Evolutionary conservation across 1,284 basidiomycete species (phyloP), one percentile per base, ranked within the genome.

Genomic region (Tylopilus sp.): DNA sequence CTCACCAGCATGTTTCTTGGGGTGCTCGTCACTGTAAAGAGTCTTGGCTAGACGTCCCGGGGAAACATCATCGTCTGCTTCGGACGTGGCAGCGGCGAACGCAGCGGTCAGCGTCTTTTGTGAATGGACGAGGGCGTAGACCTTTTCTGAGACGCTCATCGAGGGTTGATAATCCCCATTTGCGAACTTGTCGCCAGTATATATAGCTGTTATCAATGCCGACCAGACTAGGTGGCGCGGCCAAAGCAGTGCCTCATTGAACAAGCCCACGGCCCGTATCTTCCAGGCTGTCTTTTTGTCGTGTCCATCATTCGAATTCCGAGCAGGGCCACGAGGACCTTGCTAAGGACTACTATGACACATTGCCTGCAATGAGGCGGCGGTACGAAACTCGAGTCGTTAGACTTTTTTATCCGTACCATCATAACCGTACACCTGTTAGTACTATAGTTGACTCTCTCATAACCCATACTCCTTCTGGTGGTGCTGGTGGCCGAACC

Each of bases 81-180:
- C 41, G 11, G 39, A 48, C n/a, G 56, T 50, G 18, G 49, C 51
- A 29, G 52, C 42, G n/a, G 63, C 63, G 18, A 68, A 62, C 28
- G 59, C 56, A n/a, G 59, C 33, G 0, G 67, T 68, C 30, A 65
- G 44, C 9, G 64, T 65, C 49, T 52, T 54, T 9, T 46, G 12
- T 0, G 64, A 66, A 30, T 64, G 64, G 12, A 52, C 37, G n/a
- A 68, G 59, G 28, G 56, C 46, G 45, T 49, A 58, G 7, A 47
- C 54, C 44, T 50, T 54, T 35, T 66, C 59, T 36, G 67, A 65
- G 43, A 68, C 36, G 7, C 51, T 41, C 64, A 65, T 68, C 33
- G 49, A 41, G 30, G 37, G 11, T 41, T 26, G n/a, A n/a, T n/a
- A n/a, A n/a, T n/a, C 18, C 10, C 18, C 34, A 23, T 36, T 36